These are phyloP conservation scores for Aphanomyces invadans DNA, from an alignment of 352 stramenopile genomes.

Conservation along the genomic window DNA sequence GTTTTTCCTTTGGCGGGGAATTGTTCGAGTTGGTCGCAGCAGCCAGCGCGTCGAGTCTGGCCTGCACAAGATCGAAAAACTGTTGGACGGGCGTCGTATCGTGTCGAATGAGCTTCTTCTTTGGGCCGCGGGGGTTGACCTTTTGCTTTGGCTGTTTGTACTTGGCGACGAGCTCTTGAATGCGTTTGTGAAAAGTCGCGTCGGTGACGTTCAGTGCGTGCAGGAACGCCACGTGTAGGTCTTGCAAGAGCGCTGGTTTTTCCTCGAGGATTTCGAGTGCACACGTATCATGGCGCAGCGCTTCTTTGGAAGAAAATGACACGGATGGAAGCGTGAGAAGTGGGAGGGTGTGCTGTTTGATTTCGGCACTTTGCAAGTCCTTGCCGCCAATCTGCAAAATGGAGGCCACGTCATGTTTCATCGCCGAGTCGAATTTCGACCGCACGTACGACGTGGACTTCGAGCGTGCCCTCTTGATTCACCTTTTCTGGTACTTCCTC, in stretches of 20 bases:
- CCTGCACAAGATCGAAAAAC: conserved; percentile 33
- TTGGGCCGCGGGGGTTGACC: conserved; percentile 7
- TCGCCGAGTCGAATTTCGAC: too few relatives aligned
- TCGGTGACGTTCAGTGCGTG: neutral
- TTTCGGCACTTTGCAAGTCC: conserved; percentile 31
- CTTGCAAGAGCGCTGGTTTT: conserved; percentile 29
- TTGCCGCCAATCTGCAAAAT: conserved; percentile 38
- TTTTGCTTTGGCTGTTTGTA: conserved; percentile 15
- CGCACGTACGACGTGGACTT: conserved; percentile 45
- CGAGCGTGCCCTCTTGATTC: conserved; percentile 58
- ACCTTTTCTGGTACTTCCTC: conserved; percentile 57
- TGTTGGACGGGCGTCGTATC: conserved; percentile 28
- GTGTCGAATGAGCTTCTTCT: conserved; percentile 22
- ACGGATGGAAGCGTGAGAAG: conserved; percentile 32
- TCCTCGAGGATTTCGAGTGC: conserved; percentile 36
- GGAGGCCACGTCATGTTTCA: too few relatives aligned
- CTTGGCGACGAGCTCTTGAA: neutral
- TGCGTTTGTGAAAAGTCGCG: conserved; percentile 9
- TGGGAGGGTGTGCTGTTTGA: conserved; percentile 3
- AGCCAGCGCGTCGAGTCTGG: neutral
- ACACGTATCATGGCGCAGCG: conserved; percentile 27
- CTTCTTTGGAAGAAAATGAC: conserved; percentile 33
- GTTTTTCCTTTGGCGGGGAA: neutral
- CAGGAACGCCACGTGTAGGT: conserved; percentile 33
- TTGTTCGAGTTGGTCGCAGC: neutral